Base-by-base conservation (phyloP, 2,329 filamentous ascomycete genomes). In the Ophiostoma sp. region DNA sequence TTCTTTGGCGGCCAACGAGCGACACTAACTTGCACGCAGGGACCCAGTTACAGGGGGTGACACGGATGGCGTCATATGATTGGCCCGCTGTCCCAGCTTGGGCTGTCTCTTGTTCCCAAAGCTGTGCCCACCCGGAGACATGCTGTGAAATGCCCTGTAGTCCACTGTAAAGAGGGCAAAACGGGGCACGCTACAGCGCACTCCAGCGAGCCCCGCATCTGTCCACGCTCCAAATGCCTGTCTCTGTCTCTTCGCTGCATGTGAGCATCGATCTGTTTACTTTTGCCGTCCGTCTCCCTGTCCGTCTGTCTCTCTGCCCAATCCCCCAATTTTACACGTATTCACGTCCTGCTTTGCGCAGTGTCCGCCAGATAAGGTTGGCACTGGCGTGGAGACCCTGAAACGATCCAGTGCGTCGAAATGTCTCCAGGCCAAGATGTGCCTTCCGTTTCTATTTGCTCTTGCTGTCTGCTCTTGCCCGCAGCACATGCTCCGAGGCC, bases 381-480 rank as follows among this genome's bases (percentile, higher is more conserved):
- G 15, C 63, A 50, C 42, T n/a, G 19, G 61, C 61, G 63, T 50
- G 63, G 63, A 50, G 59, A 64, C 63, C 63, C 63, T 68, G 63
- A 48, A 50, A 68, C 22, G 39, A n/a, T 45, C n/a, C 11, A 39
- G 31, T 31, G 28, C 59, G 33, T 36, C 33, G 33, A 36, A 4
- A 8, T 36, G n/a, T 36, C 52, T 28, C 50, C 50, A 22, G 19
- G 50, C 50, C 59, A 22, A 42, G 36, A 42, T 42, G n/a, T 7
- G 59, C 59, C 9, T 64, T 42, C 33, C 59, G 39, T n/a, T 64
- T 42, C 33, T 36, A 22, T n/a, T 25, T 22, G 9, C 11, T 19
- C 42, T 12, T 42, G 31, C 9, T n/a, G 48, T 36, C 17, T 61
- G 57, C 57, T 36, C 57, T n/a, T 61, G n/a, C 52, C 22, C 12